Conservation (phyloP, 2,329 filamentous ascomycete species). For the Aspergillus transmontanensis region DNA sequence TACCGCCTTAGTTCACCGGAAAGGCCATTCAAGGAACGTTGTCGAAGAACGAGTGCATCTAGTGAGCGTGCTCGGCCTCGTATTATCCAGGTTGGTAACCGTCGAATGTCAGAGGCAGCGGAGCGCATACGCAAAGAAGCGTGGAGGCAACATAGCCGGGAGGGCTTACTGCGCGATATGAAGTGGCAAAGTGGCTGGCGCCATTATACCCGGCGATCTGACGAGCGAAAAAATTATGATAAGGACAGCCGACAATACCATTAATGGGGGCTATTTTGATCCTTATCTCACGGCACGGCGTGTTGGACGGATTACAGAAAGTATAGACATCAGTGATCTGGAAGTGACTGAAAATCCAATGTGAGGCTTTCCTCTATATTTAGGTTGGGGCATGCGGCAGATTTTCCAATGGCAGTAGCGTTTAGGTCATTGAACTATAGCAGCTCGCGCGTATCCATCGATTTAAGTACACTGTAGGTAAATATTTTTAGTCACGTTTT, state of each 20-base stretch:
- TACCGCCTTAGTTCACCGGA: not conserved
- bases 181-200: slow-evolving; percentile 8
- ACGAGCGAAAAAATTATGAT: slow-evolving; percentile 1
- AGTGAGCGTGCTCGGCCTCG: slow-evolving; percentile 15
- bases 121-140: slow-evolving; percentile 21
- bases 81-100: slow-evolving; percentile 31
- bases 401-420: not conserved
- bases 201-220: slow-evolving; percentile 10
- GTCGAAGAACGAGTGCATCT: not conserved
- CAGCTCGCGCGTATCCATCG: too few species aligned
- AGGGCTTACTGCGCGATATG: slow-evolving; percentile 10
- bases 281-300: not conserved
- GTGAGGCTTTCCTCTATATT: not conserved
- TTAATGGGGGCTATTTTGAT: not conserved
- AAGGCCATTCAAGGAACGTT: not conserved
- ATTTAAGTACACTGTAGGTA: too few species aligned
- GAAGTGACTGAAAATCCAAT: not conserved
- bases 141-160: slow-evolving; percentile 15
- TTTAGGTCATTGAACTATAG: too few species aligned
- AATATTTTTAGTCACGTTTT: too few species aligned
- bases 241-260: not conserved
- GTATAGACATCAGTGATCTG: not conserved
- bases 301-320: not conserved
- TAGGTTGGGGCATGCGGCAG: not conserved
- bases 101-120: slow-evolving; percentile 22